Conservation (phyloP, 2,329 filamentous ascomycete species). For the Diaporthe sp. region DNA sequence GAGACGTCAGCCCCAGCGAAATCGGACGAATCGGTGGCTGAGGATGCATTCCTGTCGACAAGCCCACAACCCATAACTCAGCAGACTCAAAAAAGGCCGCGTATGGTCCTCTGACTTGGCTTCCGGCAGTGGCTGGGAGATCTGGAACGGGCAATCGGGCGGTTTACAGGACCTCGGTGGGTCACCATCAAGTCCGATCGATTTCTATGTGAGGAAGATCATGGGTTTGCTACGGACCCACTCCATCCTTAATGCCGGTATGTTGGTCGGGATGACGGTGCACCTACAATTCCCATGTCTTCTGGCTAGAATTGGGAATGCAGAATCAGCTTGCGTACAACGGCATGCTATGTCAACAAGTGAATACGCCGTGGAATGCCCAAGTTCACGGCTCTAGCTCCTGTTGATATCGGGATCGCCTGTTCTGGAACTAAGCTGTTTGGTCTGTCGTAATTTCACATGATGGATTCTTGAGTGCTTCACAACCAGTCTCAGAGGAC, state of each 20-base stretch:
- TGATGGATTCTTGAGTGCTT: background rate
- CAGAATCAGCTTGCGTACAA: background rate
- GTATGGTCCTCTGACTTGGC: background rate
- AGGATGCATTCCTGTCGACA: slow-evolving; percentile 1
- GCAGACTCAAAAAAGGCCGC: background rate
- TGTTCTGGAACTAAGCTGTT: background rate
- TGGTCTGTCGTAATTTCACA: background rate
- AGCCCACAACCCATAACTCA: background rate
- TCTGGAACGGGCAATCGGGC: background rate
- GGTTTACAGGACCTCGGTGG: background rate
- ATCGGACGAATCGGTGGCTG: slow-evolving; percentile 6
- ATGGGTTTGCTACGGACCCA: background rate
- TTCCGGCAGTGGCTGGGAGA: background rate
- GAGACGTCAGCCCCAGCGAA: slow-evolving; percentile 34
- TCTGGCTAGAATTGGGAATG: background rate
- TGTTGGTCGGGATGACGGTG: background rate
- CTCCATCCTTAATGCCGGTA: background rate
- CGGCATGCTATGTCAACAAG: background rate
- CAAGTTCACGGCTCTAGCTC: no score
- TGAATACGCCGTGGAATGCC: background rate
- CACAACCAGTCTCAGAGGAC: background rate
- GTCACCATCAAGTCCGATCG: background rate
- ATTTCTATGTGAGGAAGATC: background rate
- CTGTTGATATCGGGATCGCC: background rate
- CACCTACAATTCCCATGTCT: background rate